Evolutionary conservation across 2,329 filamentous ascomycete species (phyloP), one percentile per base, ranked within the genome.

Genomic region (Aspergillus tubingensis): DNA sequence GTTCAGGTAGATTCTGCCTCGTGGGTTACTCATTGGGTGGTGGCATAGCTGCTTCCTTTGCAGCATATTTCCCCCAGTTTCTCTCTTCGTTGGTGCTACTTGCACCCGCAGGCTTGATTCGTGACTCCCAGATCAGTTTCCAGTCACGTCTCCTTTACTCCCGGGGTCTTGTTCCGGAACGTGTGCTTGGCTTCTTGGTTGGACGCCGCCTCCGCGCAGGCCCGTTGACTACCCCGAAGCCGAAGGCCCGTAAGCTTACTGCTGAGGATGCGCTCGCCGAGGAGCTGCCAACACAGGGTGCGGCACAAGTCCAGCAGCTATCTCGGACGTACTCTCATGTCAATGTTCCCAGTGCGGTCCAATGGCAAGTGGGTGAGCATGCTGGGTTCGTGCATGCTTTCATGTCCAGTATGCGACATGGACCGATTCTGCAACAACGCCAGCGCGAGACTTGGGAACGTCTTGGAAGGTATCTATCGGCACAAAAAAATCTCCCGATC

Each of bases 1-100:
- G 69, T 5, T 78, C 73, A 6, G 78, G 78, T 7, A 82, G 81
- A 55, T 94, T 95, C 74, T 85, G 87, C 62, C 77, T 96, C 5
- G 77, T 92, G 3, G 92, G 91, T 2, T 96, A 95, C 74, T 92
- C 89, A 0, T 81, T 96, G 0, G 91, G 92, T 49, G 92, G 91
- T 38, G 90, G 88, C 13, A 84, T 96, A 43, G 83, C 85, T 1
- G 87, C 86, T 8, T 82, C 86, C 19, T 94, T 95, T 70, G 84
- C 90, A 1, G 82, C 84, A 1, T 86, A 86, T 70, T 91, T 91
- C 69, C 86, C 90, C 0, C 76, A 85, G 51, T 79, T 94, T 58
- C 82, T 96, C 13, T 82, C 83, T 11, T 85, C 83, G 8, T 80
- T 97, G 21, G 81, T 95, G 10, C 83, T 96, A 5, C 83, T 97